phyloP scores from a whole-genome alignment of 2,329 filamentous ascomycete species.

The Fusarium drepaniforme region DNA sequence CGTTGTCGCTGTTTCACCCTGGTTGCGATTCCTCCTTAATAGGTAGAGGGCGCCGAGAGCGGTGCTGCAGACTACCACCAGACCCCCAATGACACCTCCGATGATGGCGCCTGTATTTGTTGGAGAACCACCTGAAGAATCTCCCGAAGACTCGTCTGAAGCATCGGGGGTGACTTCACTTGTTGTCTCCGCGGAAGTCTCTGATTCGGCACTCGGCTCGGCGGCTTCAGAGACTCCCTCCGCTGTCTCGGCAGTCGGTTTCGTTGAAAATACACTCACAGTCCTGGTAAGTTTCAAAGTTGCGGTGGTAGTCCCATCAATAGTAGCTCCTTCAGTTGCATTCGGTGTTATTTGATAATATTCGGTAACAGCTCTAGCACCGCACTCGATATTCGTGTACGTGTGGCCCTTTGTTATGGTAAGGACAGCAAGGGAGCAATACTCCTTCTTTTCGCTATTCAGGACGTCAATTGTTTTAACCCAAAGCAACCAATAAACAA shows the following conservation, averaged over 20 bases:
- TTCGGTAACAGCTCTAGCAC: conserved; percentile 39
- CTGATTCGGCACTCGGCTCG: conserved; percentile 1
- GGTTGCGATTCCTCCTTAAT: not conserved
- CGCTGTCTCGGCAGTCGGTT: conserved; percentile 4
- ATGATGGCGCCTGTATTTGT: conserved; percentile 49
- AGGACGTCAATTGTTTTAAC: not conserved
- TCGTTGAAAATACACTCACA: not conserved
- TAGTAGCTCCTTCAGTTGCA: not conserved
- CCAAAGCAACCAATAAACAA: not conserved
- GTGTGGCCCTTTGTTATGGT: conserved; percentile 47
- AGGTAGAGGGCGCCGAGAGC: conserved; percentile 25
- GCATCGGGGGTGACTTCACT: not conserved
- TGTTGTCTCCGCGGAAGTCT: conserved; percentile 9
- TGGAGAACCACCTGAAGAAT: not conserved
- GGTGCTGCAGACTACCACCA: conserved; percentile 50
- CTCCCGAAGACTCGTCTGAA: not conserved
- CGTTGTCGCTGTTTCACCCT: not conserved
- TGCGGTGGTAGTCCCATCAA: not conserved
- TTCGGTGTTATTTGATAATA: conserved; percentile 38
- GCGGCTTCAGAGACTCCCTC: not conserved
- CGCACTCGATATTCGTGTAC: conserved; percentile 53
- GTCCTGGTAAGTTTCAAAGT: not conserved
- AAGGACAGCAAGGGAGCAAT: conserved; percentile 51
- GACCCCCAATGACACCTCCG: conserved; percentile 50
- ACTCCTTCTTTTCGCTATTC: conserved; percentile 13